These are phyloP conservation scores for Ophiocordyceps polyrhachis-furcata DNA, from an alignment of 2,329 filamentous ascomycete genomes.

Conservation along the genomic window DNA sequence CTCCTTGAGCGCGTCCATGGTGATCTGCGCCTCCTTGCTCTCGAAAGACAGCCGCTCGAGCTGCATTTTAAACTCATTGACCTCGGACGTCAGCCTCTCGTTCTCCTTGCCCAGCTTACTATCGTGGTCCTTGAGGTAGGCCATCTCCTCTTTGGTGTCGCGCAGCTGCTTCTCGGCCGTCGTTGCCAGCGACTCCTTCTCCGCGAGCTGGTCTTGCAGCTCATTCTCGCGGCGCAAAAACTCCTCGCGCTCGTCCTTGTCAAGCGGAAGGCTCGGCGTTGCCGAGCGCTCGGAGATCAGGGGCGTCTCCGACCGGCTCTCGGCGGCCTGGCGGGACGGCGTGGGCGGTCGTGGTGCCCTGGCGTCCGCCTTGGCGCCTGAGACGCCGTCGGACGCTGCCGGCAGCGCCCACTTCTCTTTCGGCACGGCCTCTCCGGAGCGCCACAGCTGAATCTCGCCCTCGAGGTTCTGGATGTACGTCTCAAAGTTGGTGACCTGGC, in stretches of 20 bases:
- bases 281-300: slow-evolving; percentile 61
- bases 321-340: slow-evolving; percentile 28
- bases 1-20: slow-evolving; percentile 93
- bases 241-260: slow-evolving; percentile 94
- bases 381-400: slow-evolving; percentile 28
- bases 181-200: slow-evolving; percentile 70
- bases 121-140: slow-evolving; percentile 71
- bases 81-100: slow-evolving; percentile 65
- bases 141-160: slow-evolving; percentile 72
- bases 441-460: slow-evolving; percentile 71
- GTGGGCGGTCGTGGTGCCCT: slow-evolving; percentile 33
- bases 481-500: slow-evolving; percentile 75
- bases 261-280: slow-evolving; percentile 72
- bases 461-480: slow-evolving; percentile 71
- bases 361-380: slow-evolving; percentile 21
- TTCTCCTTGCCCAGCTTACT: slow-evolving; percentile 74
- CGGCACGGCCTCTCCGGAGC: slow-evolving; percentile 70
- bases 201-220: slow-evolving; percentile 85
- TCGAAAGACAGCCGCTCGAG: slow-evolving; percentile 90
- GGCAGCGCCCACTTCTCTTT: slow-evolving; percentile 73
- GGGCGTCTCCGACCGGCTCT: slow-evolving; percentile 44
- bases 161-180: slow-evolving; percentile 63
- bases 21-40: slow-evolving; percentile 90
- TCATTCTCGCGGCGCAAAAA: slow-evolving; percentile 92
- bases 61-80: slow-evolving; percentile 92